A percentile compares a stretch with the other conserved stretches of the same genome.
Evolutionary conservation across 2,329 filamentous ascomycete genomes (phyloP).

Genomic region (Teratosphaeria gauchensis): DNA sequence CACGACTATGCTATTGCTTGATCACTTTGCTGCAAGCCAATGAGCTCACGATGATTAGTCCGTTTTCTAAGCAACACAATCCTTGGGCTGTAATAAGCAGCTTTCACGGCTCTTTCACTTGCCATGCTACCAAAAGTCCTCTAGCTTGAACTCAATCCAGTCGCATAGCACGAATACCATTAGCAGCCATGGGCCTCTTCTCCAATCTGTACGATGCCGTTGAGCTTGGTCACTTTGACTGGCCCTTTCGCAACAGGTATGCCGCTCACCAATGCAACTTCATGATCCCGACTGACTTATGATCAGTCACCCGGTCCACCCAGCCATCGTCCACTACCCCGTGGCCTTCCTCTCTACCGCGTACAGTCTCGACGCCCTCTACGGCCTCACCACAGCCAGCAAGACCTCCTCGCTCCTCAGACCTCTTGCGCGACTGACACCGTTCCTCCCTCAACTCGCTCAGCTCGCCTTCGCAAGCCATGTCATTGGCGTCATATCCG

Average conservation of each 20-base stretch:
- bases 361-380: constrained; percentile 3
- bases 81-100: not conserved
- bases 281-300: not conserved
- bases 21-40: not conserved
- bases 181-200: not conserved
- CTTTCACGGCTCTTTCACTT: not conserved
- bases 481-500: constrained; percentile 1
- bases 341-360: constrained; percentile 3
- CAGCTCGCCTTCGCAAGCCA: constrained; percentile 2
- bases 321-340: constrained; percentile 2
- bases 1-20: not conserved
- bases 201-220: constrained; percentile 1
- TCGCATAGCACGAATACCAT: not conserved
- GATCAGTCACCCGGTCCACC: constrained; percentile 2
- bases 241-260: constrained; percentile 3
- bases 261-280: not conserved
- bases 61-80: not conserved
- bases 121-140: not conserved
- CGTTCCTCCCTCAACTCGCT: constrained; percentile 1
- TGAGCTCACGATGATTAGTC: not conserved
- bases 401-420: not conserved
- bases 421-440: not conserved
- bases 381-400: constrained; percentile 1
- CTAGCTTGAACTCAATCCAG: not conserved
- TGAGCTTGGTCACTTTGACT: constrained; percentile 2